These are phyloP conservation scores for Microascus cirrosus DNA, from an alignment of 2,329 filamentous ascomycete species.

Conservation along the genomic window DNA sequence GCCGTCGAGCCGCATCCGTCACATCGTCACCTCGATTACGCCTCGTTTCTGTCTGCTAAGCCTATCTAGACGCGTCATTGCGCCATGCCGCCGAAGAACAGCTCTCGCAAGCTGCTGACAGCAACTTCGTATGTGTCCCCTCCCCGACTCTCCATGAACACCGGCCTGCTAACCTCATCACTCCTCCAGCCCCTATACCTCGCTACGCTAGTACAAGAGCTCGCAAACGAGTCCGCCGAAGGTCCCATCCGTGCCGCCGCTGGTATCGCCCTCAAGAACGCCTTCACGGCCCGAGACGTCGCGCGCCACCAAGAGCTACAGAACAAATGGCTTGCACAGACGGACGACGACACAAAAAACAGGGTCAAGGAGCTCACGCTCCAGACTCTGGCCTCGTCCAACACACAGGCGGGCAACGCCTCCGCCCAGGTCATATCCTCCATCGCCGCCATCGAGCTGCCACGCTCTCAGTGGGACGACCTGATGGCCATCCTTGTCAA, in stretches of 20 bases:
- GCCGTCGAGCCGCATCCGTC: neutral
- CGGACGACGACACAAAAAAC: conserved; percentile 70
- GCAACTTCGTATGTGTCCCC: conserved; percentile 67
- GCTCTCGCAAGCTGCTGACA: conserved; percentile 82
- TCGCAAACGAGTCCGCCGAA: conserved; percentile 80
- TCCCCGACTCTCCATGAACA: neutral
- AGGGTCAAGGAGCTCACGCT: conserved; percentile 86
- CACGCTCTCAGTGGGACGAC: conserved; percentile 85
- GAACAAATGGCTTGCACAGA: conserved; percentile 80
- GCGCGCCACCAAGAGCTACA: conserved; percentile 81
- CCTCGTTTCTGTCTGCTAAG: neutral
- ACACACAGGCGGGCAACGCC: conserved; percentile 74
- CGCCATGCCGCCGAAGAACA: conserved; percentile 91
- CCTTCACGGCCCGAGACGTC: conserved; percentile 88
- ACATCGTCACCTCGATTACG: conserved; percentile 7
- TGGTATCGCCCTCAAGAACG: conserved; percentile 95
- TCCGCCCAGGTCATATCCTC: conserved; percentile 92
- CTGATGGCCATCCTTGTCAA: conserved; percentile 82
- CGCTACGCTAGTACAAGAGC: conserved; percentile 80
- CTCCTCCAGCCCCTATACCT: conserved; percentile 72
- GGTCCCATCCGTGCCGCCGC: conserved; percentile 84
- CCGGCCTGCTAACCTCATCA: conserved; percentile 4
- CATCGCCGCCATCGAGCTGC: conserved; percentile 89
- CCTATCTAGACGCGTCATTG: conserved; percentile 59
- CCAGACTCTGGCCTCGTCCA: conserved; percentile 70